phyloP scores from a whole-genome alignment of 108 stramenopile genomes.

The Mediolabrus comicus region DNA sequence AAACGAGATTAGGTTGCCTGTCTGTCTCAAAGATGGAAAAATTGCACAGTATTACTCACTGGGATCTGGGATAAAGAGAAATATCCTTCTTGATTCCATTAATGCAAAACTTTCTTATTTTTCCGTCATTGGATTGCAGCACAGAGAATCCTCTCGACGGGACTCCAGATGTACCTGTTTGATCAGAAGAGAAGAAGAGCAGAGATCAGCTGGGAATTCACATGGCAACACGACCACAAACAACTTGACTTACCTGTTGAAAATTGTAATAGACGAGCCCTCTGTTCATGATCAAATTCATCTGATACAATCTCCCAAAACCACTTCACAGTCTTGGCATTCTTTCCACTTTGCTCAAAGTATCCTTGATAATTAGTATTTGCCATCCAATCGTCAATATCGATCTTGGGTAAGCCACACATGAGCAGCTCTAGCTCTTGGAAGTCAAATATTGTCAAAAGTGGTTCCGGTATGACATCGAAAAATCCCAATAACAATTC shows the following conservation, averaged over 20 bases:
- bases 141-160: slow-evolving; percentile 93
- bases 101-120: slow-evolving; percentile 93
- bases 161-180: slow-evolving; percentile 85
- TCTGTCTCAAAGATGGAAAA: neutral
- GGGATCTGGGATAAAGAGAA: slow-evolving; percentile 87
- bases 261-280: slow-evolving; percentile 94
- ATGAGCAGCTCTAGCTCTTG: slow-evolving; percentile 97
- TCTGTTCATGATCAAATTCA: slow-evolving; percentile 91
- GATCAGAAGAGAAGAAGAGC: too few species aligned
- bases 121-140: slow-evolving; percentile 94
- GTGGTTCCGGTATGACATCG: slow-evolving; percentile 94
- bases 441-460: slow-evolving; percentile 94
- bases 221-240: too few species aligned
- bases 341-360: slow-evolving; percentile 56
- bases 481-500: slow-evolving; percentile 94
- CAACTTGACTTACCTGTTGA: slow-evolving; percentile 77
- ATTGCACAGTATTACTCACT: slow-evolving; percentile 40
- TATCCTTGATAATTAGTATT: slow-evolving; percentile 88
- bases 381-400: slow-evolving; percentile 89
- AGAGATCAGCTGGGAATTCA: too few species aligned
- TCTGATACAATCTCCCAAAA: slow-evolving; percentile 94
- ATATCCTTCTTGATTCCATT: slow-evolving; percentile 72
- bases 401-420: slow-evolving; percentile 94
- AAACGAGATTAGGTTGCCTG: neutral
- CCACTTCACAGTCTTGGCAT: slow-evolving; percentile 79